A percentile compares a stretch with the other conserved stretches of the same genome.
Evolutionary conservation across 768 basidiomycete species (phyloP).

Genomic region (Suillus plorans): DNA sequence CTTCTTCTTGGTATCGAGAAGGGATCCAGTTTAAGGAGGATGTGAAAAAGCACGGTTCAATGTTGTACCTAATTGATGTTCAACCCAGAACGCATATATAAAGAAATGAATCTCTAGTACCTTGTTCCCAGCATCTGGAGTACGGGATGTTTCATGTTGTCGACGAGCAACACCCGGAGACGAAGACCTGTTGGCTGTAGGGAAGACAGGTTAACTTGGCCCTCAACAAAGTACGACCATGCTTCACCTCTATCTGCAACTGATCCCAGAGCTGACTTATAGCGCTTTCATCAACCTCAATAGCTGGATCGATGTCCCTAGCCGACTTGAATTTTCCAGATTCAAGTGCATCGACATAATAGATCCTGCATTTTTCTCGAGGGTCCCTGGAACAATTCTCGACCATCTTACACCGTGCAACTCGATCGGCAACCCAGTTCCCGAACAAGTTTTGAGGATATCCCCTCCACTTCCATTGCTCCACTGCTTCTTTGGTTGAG

Average conservation of each 20-base stretch:
- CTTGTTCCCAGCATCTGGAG: conserved; percentile 51
- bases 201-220: background rate
- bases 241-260: conserved; percentile 17
- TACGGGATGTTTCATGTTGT: conserved; percentile 44
- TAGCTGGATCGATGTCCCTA: background rate
- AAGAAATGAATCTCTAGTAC: conserved; percentile 25
- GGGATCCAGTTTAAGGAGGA: conserved; percentile 59
- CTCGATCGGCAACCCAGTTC: conserved; percentile 46
- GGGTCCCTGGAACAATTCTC: background rate
- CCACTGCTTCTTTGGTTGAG: background rate
- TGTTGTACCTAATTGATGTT: conserved; percentile 35
- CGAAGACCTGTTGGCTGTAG: conserved; percentile 18
- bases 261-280: conserved; percentile 19
- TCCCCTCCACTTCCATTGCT: conserved; percentile 19
- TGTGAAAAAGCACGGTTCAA: conserved; percentile 58
- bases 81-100: background rate
- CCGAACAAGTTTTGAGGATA: conserved; percentile 49
- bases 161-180: conserved; percentile 37
- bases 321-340: conserved; percentile 32
- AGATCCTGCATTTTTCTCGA: conserved; percentile 8
- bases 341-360: conserved; percentile 41
- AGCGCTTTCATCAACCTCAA: conserved; percentile 13
- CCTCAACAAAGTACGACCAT: background rate
- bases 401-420: conserved; percentile 25
- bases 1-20: conserved; percentile 51